Evolutionary conservation across 257 asterid species (phyloP), one percentile per base, ranked within the genome.

Genomic region (Ajuga chamaepitys): DNA sequence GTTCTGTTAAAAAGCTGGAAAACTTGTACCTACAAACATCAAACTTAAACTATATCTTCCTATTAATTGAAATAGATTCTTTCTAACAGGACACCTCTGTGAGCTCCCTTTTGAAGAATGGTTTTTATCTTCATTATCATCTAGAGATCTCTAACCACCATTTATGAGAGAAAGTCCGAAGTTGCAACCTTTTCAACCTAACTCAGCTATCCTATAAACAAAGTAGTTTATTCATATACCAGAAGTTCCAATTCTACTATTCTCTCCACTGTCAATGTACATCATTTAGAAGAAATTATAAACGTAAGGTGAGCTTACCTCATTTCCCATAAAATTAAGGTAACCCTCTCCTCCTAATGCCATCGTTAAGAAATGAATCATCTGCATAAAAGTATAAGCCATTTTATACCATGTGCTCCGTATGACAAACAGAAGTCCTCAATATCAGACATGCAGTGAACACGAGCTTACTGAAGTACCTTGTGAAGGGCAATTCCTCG

Each of bases 291-390:
- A 38, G 34, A 45, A 58, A 14, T 25, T 60, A 24, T 54, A 17
- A 9, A 42, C 41, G 22, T 34, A 12, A 64, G 54, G n/a, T 59
- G 14, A 44, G 22, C 71, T 82, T 72, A 89, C 99, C 97, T 93
- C 99, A 50, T 93, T 93, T 72, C 99, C 99, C 99, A 93, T 89
- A 88, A 93, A 93, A 83, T 82, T 87, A 58, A 93, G 95, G 81
- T 93, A 89, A 20, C 97, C 99, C 62, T 88, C 99, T 80, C 99
- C 99, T 74, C 97, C 99, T 75, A 93, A 72, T 69, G 96, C 89
- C 97, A 89, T 88, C 0, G 99, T 89, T 61, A 89, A 57, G 79
- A 87, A 93, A 75, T 93, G 99, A 71, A 93, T 93, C 95, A 93
- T 93, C 99, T 93, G 95, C 80, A 68, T 10, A 71, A 62, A 75